phyloP scores from a whole-genome alignment of 2,329 filamentous ascomycete species.

The Aspergillus sp. region DNA sequence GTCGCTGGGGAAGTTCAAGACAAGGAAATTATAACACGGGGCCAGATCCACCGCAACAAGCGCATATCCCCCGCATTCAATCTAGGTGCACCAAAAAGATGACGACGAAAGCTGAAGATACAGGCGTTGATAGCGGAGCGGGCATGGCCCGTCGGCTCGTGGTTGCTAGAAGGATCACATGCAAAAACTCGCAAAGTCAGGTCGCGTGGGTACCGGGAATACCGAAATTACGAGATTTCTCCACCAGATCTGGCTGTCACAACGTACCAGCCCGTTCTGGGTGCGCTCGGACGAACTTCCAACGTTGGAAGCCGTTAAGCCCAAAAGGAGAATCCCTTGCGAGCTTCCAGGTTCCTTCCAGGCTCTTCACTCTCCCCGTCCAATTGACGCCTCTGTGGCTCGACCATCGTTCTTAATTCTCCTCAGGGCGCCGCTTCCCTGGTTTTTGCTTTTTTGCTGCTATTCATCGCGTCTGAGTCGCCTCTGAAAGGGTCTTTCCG shows the following conservation, averaged over 20 bases:
- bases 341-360: not conserved
- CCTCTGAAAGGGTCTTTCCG: not conserved
- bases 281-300: constrained; percentile 20
- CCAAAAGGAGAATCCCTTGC: constrained; percentile 10
- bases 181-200: constrained; percentile 24
- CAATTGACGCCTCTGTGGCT: constrained; percentile 1
- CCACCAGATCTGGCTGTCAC: not conserved
- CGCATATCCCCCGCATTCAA: constrained; percentile 21
- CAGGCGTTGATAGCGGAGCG: constrained; percentile 16
- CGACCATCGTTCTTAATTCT: constrained; percentile 5
- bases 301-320: not conserved
- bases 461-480: not conserved
- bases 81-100: constrained; percentile 4
- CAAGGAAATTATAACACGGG: constrained; percentile 14
- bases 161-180: constrained; percentile 33
- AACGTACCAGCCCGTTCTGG: constrained; percentile 14
- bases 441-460: not conserved
- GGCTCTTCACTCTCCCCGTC: constrained; percentile 2
- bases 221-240: constrained; percentile 25
- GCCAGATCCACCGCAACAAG: constrained; percentile 13
- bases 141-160: constrained; percentile 24
- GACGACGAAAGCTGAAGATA: constrained; percentile 24
- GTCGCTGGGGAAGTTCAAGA: constrained; percentile 8
- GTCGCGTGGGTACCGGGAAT: constrained; percentile 37
- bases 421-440: constrained; percentile 1